Evolutionary conservation across 495 filamentous ascomycete genomes (phyloP).

Genomic region (Xylaria palmicola): DNA sequence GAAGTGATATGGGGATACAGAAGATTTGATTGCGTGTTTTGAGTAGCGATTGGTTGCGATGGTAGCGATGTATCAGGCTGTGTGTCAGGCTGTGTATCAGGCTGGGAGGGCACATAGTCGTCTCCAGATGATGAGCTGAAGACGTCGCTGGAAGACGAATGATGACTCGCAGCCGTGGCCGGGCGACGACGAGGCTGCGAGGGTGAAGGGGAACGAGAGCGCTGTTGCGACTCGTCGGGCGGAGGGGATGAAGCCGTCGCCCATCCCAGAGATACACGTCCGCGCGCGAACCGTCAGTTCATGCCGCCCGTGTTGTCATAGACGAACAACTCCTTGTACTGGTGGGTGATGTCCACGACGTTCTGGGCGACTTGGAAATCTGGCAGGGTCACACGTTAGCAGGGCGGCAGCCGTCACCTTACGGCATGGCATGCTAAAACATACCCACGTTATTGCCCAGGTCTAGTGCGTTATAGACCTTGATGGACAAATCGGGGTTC

Average conservation of each 20-base stretch:
- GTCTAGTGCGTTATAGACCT: conserved; percentile 73
- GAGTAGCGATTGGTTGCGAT: conserved; percentile 8
- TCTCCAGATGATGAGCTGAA: no score
- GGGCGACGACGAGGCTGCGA: conserved; percentile 9
- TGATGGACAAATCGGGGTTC: conserved; percentile 71
- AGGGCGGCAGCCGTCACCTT: no score
- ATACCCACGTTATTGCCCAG: conserved; percentile 71
- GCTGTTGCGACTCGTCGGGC: conserved; percentile 14
- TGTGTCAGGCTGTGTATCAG: no score
- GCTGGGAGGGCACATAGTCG: no score
- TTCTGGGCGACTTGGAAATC: conserved; percentile 79
- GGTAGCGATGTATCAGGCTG: conserved; percentile 7
- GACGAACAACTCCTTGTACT: conserved; percentile 65
- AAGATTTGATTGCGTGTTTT: not conserved
- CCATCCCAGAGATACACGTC: conserved; percentile 36
- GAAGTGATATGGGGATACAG: conserved; percentile 4
- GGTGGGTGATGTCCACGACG: conserved; percentile 86
- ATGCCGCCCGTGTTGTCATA: conserved; percentile 28
- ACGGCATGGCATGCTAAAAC: no score
- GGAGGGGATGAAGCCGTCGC: conserved; percentile 27
- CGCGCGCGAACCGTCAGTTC: conserved; percentile 32
- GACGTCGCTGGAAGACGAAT: conserved; percentile 15
- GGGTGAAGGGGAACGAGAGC: conserved; percentile 3
- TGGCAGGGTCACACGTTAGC: conserved; percentile 31
- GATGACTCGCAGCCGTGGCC: conserved; percentile 11